Base-by-base conservation (phyloP, 352 stramenopile genomes). In the Globisporangium cylindrosporum region DNA sequence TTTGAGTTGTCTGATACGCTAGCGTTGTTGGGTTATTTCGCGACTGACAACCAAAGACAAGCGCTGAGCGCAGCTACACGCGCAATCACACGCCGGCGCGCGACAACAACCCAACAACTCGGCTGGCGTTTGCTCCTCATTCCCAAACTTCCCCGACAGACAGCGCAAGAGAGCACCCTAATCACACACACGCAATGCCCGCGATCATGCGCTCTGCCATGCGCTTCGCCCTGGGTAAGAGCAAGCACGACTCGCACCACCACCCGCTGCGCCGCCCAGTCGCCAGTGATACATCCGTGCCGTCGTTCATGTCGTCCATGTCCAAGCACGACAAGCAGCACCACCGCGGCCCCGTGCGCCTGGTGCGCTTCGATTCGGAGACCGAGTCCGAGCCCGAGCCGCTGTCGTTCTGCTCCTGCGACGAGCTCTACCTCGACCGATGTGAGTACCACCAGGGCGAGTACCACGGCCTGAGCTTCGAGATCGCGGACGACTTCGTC, bases 321-420 rank as follows among this genome's bases (percentile, higher is more conserved):
- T 7, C 43, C 41, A 10, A 68, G 63, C 38, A 43, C 20, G 41
- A 57, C 38, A 9, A 59, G 62, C 51, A 24, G n/a, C 25, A 67
- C 32, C 62, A 49, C 7, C 36, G 18, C 15, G 34, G 53, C 22
- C 27, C 57, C 4, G 22, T 41, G 34, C 62, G 22, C 25, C 5
- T 53, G 9, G 48, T 71, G 59, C 58, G 48, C 59, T 66, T 66
- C 25, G 66, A 79, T 62, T 82, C 78, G 32, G 76, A 84, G 78
- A 86, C 76, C 43, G 76, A 86, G 73, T 84, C 74, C 22, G 78
- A 86, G 53, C 74, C 72, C 0, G 78, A 86, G 72, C 75, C 75
- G 66, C 72, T 85, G 9, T 74, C 78, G 29, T 69, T 76, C 66
- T 86, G 78, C 68, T 76, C 78, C 22, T 86, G 78, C 51, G 78